Base-by-base conservation (phyloP, 331 rosid species). In the Quercus phellos region DNA sequence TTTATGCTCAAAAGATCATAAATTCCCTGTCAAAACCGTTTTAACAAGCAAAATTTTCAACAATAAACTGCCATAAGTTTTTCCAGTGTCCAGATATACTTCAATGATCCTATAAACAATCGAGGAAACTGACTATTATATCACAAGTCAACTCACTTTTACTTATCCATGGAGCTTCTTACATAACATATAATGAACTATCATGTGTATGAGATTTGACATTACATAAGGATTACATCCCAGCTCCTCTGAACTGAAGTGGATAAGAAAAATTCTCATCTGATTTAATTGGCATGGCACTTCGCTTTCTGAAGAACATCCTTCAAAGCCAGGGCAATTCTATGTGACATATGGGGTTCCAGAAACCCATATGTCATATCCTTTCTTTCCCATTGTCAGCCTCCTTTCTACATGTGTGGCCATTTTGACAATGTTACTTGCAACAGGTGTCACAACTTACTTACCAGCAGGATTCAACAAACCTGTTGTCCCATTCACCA, bases 401-500 rank as follows among this genome's bases (percentile, higher is more conserved):
- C 97, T 89, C 89, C 93, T 90, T 78, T 94, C 97, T 21, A 94
- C 92, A 60, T 92, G 95, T 38, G 87, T 88, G 3, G 98, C 91
- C 87, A 94, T 29, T 82, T 85, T 92, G 74, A 94, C 92, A 1
- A 94, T 89, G 91, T 90, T 90, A 50, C 78, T 79, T 32, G 92
- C 91, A 22, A 92, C 96, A 14, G 93, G 86, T 10, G 67, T 55
- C 75, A 85, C 87, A 1, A 96, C 97, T 80, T 76, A 92, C 89
- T 92, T 94, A 42, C 91, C 93, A 60, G 60, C 81, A 27, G 98
- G 90, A 85, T 94, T 97, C 84, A 92, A 87, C 14, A 90, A 82
- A 22, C 97, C 97, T 0, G 97, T 86, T 14, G 95, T 82, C 24
- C 93, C 97, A 80, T 92, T 86, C 79, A 83, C 92, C 78, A 92